A percentile compares a stretch with the other conserved stretches of the same genome.
Conservation (phyloP, 108 stramenopile species). For the Skeletonema marinoi region DNA sequence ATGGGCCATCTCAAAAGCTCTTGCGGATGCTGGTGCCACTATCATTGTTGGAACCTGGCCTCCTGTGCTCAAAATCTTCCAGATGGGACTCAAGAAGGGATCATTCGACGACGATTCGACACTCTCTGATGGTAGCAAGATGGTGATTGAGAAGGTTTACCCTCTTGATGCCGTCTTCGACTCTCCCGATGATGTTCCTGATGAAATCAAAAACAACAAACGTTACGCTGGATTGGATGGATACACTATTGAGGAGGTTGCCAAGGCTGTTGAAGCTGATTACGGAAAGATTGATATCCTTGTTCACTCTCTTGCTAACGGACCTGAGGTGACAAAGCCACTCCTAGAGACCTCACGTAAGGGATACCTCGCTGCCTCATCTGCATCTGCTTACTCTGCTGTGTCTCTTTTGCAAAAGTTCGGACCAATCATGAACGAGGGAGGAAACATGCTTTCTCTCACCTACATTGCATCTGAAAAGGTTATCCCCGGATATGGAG, state of each 20-base stretch:
- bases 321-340: constrained; percentile 98
- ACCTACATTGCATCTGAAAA: constrained; percentile 99
- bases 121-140: constrained; percentile 88
- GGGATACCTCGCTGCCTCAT: constrained; percentile 97
- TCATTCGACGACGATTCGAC: constrained; percentile 86
- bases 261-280: constrained; percentile 92
- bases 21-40: constrained; percentile 95
- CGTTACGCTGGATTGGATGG: constrained; percentile 93
- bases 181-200: constrained; percentile 91
- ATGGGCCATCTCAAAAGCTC: constrained; percentile 96
- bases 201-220: constrained; percentile 94
- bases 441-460: constrained; percentile 90
- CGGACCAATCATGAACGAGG: constrained; percentile 96
- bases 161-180: constrained; percentile 98
- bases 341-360: constrained; percentile 95
- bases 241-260: constrained; percentile 95
- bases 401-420: constrained; percentile 95
- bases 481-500: constrained; percentile 98
- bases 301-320: constrained; percentile 98
- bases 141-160: constrained; percentile 95
- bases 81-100: constrained; percentile 87
- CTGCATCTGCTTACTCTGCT: constrained; percentile 96
- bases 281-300: constrained; percentile 97
- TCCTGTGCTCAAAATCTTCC: constrained; percentile 96
- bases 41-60: constrained; percentile 99